These are phyloP conservation scores for Metarhizium humberi DNA, from an alignment of 2,329 filamentous ascomycete genomes.

Conservation along the genomic window DNA sequence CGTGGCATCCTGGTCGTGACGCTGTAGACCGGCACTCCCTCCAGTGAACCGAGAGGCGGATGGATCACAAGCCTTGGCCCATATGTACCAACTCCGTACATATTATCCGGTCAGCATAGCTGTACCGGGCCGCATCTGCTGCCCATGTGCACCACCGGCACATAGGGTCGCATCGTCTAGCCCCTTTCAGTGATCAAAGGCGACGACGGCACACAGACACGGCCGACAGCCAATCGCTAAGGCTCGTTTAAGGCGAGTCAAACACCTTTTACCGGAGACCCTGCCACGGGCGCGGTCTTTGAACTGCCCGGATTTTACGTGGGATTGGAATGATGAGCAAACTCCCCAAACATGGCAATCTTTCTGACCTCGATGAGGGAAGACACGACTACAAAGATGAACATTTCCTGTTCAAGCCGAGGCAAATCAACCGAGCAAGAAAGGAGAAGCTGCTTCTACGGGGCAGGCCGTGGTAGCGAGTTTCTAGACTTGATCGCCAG, in stretches of 20 bases:
- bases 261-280: neutral
- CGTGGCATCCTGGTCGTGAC: constrained; percentile 1
- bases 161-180: constrained; percentile 4
- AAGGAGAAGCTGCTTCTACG: neutral
- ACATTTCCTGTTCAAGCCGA: neutral
- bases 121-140: constrained; percentile 7
- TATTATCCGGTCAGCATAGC: neutral
- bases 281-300: neutral
- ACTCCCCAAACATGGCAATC: neutral
- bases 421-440: too few species aligned
- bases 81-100: too few species aligned
- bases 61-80: neutral
- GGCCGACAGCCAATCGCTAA: neutral
- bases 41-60: neutral
- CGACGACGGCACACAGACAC: neutral
- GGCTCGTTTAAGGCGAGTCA: neutral
- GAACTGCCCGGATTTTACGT: neutral
- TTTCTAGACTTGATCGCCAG: too few species aligned
- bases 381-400: neutral
- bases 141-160: constrained; percentile 4
- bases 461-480: too few species aligned
- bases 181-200: neutral
- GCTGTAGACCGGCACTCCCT: neutral
- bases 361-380: too few species aligned
- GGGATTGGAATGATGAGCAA: neutral